Conservation (phyloP, 495 filamentous ascomycete genomes). For the Talaromyces trachyspermus region DNA sequence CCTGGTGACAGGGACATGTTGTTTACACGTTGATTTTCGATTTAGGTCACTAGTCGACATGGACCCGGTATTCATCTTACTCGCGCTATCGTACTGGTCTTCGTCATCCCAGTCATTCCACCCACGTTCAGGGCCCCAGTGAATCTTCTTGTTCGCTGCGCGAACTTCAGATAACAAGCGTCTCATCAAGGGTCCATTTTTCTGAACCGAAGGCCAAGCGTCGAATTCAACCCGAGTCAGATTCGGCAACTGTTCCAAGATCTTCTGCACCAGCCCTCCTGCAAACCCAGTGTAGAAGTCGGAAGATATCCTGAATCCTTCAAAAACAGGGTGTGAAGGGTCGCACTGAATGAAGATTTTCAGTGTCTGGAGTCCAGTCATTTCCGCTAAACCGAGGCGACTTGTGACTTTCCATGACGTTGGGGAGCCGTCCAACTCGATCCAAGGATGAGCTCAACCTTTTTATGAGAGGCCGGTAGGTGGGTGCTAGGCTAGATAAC, state of each 20-base stretch:
- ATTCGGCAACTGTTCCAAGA: conserved; percentile 52
- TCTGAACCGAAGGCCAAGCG: conserved; percentile 62
- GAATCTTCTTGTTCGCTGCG: conserved; percentile 44
- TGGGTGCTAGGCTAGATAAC: conserved; percentile 36
- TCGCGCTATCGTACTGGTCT: conserved; percentile 11
- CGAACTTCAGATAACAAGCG: conserved; percentile 52
- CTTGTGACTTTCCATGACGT: conserved; percentile 62
- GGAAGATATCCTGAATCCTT: conserved; percentile 58
- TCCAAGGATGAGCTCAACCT: conserved; percentile 70
- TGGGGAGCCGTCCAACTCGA: conserved; percentile 76
- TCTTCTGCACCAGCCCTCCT: conserved; percentile 45
- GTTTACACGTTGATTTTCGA: background rate
- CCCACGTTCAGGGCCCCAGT: conserved; percentile 64
- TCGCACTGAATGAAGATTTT: conserved; percentile 76
- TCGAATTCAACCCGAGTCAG: conserved; percentile 66
- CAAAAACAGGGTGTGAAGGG: conserved; percentile 64
- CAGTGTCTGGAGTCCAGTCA: conserved; percentile 51
- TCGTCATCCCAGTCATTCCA: conserved; percentile 44
- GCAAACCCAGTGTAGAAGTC: conserved; percentile 74
- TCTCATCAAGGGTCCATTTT: conserved; percentile 61
- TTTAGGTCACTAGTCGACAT: background rate
- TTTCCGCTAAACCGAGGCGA: conserved; percentile 57
- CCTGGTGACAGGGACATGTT: too few species aligned
- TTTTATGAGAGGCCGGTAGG: conserved; percentile 60
- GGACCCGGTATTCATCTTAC: too few species aligned